Evolutionary conservation across 768 basidiomycete genomes (phyloP).

Genomic region (Peribolospora kevripleyi): DNA sequence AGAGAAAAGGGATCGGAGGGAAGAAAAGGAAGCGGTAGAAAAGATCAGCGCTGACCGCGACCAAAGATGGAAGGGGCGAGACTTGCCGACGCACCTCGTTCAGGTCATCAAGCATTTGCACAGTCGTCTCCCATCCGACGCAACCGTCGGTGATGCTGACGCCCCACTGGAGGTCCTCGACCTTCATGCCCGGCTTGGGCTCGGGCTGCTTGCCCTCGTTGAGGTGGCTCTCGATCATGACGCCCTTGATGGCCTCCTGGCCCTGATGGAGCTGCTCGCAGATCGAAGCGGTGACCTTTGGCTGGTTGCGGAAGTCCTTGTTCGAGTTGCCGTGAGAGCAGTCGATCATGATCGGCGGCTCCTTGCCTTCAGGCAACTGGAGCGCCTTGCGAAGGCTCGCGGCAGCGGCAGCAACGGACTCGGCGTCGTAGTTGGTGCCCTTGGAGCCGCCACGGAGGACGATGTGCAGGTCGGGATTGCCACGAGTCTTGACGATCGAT

Average conservation of each 20-base stretch:
- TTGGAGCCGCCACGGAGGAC: constrained; percentile 80
- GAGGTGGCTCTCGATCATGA: constrained; percentile 94
- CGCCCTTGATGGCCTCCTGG: constrained; percentile 49
- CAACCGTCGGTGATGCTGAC: constrained; percentile 84
- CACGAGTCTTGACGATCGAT: constrained; percentile 77
- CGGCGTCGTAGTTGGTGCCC: constrained; percentile 66
- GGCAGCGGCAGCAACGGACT: constrained; percentile 42
- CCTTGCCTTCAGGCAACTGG: constrained; percentile 13
- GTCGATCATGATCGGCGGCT: constrained; percentile 64
- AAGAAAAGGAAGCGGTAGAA: too few relatives aligned
- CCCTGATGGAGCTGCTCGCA: constrained; percentile 51
- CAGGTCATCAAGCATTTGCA: constrained; percentile 39
- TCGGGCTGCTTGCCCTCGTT: constrained; percentile 77
- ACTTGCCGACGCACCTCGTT: constrained; percentile 4
- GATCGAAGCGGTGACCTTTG: constrained; percentile 46
- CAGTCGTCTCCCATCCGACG: constrained; percentile 59
- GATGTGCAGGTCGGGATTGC: constrained; percentile 68
- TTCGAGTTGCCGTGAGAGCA: constrained; percentile 72
- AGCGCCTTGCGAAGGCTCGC: constrained; percentile 41
- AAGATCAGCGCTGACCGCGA: too few relatives aligned
- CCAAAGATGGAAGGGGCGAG: background rate
- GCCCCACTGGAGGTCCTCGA: constrained; percentile 10
- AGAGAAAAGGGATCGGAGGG: too few relatives aligned
- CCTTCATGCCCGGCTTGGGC: constrained; percentile 37
- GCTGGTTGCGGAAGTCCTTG: constrained; percentile 83